Base-by-base conservation (phyloP, 257 asterid species). In the Solanum piurae region DNA sequence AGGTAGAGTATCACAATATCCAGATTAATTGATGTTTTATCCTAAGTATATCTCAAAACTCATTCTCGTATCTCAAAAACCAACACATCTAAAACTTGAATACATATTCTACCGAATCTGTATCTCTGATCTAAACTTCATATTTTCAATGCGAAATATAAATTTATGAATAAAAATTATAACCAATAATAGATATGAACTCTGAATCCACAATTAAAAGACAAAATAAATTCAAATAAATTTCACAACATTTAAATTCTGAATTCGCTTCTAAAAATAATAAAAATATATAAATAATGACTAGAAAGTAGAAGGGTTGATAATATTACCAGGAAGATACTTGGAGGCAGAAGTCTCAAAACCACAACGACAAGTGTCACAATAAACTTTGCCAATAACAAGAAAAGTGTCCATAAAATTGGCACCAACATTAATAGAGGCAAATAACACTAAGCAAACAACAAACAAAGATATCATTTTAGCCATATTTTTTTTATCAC, bases 301-400 rank as follows among this genome's bases (percentile, higher is more conserved):
- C 9, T 18, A 73, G 27, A 74, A 74, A 36, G 29, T 34, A 7
- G 20, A 73, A 20, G 31, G 7, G 5, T 84, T 60, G 36, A 18
- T 71, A 12, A 84, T 87, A 66, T 87, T 62, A 95, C 98, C 96
- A 12, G 91, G 79, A 69, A 93, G 88, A 83, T 88, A 88, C 68
- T 79, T 90, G 86, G 93, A 36, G 88, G 95, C 96, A 9, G 87
- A 27, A 46, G 95, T 94, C 91, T 95, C 96, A 20, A 85, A 95
- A 38, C 98, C 98, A 83, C 95, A 95, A 68, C 92, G 98, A 93
- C 98, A 95, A 77, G 96, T 93, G 87, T 95, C 98, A 83, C 98
- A 94, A 90, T 94, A 95, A 12, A 89, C 95, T n/a, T 21, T 69
- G 5, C 98, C 98, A 72, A 76, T 88, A 2, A 95, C 89, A 44